Evolutionary conservation across 768 basidiomycete genomes (phyloP).

Genomic region (Dacryopinax spathularia): DNA sequence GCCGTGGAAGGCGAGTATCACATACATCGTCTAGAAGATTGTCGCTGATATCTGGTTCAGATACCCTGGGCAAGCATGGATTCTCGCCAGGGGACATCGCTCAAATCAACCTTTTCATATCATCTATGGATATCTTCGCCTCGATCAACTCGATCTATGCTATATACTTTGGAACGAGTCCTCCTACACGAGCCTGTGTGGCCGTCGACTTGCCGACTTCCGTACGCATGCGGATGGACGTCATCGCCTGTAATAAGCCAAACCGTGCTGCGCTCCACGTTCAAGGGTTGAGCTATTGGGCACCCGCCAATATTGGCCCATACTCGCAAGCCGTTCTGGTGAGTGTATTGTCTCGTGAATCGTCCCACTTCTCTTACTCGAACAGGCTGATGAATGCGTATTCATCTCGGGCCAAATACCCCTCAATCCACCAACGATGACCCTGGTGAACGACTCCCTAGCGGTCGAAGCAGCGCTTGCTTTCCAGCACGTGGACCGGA

Average conservation of each 20-base stretch:
- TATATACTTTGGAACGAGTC: slow-evolving; percentile 75
- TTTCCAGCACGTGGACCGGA: slow-evolving; percentile 64
- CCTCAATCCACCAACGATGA: slow-evolving; percentile 58
- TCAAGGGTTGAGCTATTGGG: slow-evolving; percentile 95
- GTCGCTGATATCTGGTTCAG: slow-evolving; percentile 26
- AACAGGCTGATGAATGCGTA: slow-evolving; percentile 56
- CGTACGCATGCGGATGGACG: slow-evolving; percentile 55
- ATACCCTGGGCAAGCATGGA: slow-evolving; percentile 33
- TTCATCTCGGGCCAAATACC: slow-evolving; percentile 95
- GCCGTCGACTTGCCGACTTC: slow-evolving; percentile 52
- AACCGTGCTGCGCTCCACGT: slow-evolving; percentile 71
- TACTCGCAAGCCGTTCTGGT: slow-evolving; percentile 90
- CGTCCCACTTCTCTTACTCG: not conserved
- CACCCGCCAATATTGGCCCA: slow-evolving; percentile 96
- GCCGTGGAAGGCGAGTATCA: slow-evolving; percentile 40
- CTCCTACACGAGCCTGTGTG: slow-evolving; percentile 90
- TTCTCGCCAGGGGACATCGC: slow-evolving; percentile 46
- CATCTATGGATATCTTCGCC: slow-evolving; percentile 67
- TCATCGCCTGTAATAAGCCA: slow-evolving; percentile 44
- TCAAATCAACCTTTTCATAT: slow-evolving; percentile 70
- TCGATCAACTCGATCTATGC: slow-evolving; percentile 65
- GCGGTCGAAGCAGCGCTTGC: slow-evolving; percentile 55
- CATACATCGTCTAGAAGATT: not conserved
- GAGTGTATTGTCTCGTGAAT: slow-evolving; percentile 18
- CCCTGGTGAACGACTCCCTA: slow-evolving; percentile 49